A percentile compares a stretch with the other conserved stretches of the same genome.
phyloP scores from a whole-genome alignment of 2,329 filamentous ascomycete species.

The Fusarium subtropicale region DNA sequence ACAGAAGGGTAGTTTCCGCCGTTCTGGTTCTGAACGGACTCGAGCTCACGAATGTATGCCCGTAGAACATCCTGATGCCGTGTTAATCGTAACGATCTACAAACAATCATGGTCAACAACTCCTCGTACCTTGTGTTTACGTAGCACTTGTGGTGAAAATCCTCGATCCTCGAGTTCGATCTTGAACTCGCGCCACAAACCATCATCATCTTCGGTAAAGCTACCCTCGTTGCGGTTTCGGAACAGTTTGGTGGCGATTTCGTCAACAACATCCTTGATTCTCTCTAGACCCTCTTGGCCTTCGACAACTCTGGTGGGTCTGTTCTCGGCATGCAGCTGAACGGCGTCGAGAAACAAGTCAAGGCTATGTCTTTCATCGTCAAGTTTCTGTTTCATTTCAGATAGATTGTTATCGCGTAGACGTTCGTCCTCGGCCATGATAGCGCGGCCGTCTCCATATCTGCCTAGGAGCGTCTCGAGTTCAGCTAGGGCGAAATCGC shows the following conservation, averaged over 20 bases:
- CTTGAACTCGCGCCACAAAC: slow-evolving; percentile 69
- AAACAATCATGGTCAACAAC: neutral
- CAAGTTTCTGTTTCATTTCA: slow-evolving; percentile 60
- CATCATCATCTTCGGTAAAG: slow-evolving; percentile 60
- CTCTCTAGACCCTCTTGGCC: slow-evolving; percentile 59
- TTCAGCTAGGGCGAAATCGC: slow-evolving; percentile 65
- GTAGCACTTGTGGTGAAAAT: slow-evolving; percentile 66
- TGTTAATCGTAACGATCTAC: slow-evolving; percentile 37
- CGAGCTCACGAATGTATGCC: slow-evolving; percentile 71
- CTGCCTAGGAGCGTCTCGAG: slow-evolving; percentile 65
- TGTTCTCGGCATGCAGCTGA: slow-evolving; percentile 61
- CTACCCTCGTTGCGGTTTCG: slow-evolving; percentile 55
- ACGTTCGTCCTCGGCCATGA: slow-evolving; percentile 47
- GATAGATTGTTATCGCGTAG: slow-evolving; percentile 55
- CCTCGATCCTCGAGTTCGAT: slow-evolving; percentile 69
- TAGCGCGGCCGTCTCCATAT: slow-evolving; percentile 51
- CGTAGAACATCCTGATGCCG: slow-evolving; percentile 64
- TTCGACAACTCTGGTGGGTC: slow-evolving; percentile 50
- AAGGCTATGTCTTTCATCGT: slow-evolving; percentile 64
- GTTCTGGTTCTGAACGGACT: slow-evolving; percentile 59
- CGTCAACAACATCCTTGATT: slow-evolving; percentile 71
- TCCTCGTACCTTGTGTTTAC: slow-evolving; percentile 66
- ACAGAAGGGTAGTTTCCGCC: slow-evolving; percentile 62
- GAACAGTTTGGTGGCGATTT: slow-evolving; percentile 65
- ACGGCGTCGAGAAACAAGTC: slow-evolving; percentile 69